Evolutionary conservation across 2,329 filamentous ascomycete species (phyloP).

Genomic region (Ceratocystis cacaofunesta): DNA sequence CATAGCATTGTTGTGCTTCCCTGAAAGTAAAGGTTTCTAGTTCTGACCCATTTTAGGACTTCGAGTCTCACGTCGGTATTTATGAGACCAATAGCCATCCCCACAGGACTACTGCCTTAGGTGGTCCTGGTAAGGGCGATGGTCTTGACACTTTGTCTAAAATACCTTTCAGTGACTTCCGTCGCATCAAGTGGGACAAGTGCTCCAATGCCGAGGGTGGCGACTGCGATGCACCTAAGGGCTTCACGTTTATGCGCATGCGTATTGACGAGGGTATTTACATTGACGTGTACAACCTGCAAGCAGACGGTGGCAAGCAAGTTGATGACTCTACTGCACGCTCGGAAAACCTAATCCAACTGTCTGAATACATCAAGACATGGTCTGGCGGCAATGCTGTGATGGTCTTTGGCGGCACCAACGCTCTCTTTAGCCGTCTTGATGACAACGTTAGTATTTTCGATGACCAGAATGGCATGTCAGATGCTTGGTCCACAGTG

Average conservation of each 20-base stretch:
- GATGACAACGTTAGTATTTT: conserved; percentile 41
- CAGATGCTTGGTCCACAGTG: conserved; percentile 45
- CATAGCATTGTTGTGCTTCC: background rate
- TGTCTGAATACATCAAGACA: conserved; percentile 40
- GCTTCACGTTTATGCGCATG: conserved; percentile 51
- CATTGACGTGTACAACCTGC: conserved; percentile 51
- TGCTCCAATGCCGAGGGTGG: conserved; percentile 35
- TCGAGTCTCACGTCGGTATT: conserved; percentile 51
- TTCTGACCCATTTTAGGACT: conserved; percentile 30
- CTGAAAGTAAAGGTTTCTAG: no score
- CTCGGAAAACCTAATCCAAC: conserved; percentile 43
- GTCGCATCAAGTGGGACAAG: conserved; percentile 24
- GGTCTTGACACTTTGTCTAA: conserved; percentile 50
- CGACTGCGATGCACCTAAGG: conserved; percentile 55
- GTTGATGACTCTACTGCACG: conserved; percentile 39
- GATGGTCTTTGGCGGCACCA: conserved; percentile 49
- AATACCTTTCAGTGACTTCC: conserved; percentile 40
- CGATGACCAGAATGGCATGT: conserved; percentile 35
- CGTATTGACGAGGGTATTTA: conserved; percentile 33
- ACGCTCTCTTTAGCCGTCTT: conserved; percentile 47
- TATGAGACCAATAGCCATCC: conserved; percentile 46
- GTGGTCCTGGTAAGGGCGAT: conserved; percentile 45
- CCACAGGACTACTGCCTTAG: conserved; percentile 47
- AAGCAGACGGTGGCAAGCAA: conserved; percentile 48
- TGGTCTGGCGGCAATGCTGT: conserved; percentile 46